phyloP scores from a whole-genome alignment of 352 stramenopile species.

The Pythium dissimile region DNA sequence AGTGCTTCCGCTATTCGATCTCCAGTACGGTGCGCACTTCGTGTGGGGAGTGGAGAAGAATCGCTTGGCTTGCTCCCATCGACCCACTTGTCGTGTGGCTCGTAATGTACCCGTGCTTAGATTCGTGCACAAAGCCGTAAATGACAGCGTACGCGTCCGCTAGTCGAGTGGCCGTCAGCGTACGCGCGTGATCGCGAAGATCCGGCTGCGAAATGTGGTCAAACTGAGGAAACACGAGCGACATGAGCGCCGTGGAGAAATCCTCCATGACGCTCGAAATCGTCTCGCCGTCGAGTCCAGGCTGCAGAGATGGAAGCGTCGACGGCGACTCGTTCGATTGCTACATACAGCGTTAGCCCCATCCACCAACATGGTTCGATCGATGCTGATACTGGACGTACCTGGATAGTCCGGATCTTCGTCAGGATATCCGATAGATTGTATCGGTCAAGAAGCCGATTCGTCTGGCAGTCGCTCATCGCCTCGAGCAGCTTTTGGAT shows the following conservation, averaged over 20 bases:
- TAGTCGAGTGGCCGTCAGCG: slow-evolving; percentile 33
- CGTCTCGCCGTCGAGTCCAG: slow-evolving; percentile 36
- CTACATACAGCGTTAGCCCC: background rate
- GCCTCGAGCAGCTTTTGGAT: slow-evolving; percentile 34
- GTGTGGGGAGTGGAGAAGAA: slow-evolving; percentile 54
- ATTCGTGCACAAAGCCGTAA: slow-evolving; percentile 56
- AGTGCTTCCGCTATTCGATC: slow-evolving; percentile 40
- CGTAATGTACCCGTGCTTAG: slow-evolving; percentile 35
- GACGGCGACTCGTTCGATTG: background rate
- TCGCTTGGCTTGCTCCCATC: slow-evolving; percentile 19
- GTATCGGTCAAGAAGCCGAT: slow-evolving; percentile 44
- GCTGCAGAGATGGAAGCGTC: background rate
- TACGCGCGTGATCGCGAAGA: slow-evolving; percentile 40
- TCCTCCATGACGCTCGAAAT: slow-evolving; percentile 52
- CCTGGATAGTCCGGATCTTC: slow-evolving; percentile 37
- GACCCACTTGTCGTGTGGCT: slow-evolving; percentile 18
- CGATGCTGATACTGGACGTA: slow-evolving; percentile 4
- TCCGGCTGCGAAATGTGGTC: slow-evolving; percentile 50
- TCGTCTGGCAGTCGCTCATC: slow-evolving; percentile 44
- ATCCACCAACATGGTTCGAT: no score
- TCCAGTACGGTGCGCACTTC: slow-evolving; percentile 65
- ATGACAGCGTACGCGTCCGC: slow-evolving; percentile 45
- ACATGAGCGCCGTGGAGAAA: slow-evolving; percentile 44
- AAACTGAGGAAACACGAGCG: slow-evolving; percentile 47
- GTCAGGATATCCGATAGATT: slow-evolving; percentile 34